phyloP scores from a whole-genome alignment of 2,329 filamentous ascomycete genomes.

The Daldinia sp. region DNA sequence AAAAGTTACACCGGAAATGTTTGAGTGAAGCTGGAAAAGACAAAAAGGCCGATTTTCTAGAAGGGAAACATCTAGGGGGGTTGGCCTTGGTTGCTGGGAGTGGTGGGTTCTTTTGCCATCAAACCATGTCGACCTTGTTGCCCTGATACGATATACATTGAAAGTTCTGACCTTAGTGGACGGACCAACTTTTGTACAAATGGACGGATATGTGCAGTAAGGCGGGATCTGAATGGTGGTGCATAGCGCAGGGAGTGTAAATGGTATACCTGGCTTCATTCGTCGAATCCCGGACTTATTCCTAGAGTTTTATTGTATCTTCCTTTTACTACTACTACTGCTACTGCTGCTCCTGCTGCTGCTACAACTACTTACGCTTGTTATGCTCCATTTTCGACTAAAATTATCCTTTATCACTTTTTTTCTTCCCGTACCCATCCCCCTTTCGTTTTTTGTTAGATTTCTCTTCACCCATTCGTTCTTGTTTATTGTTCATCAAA shows the following conservation, averaged over 20 bases:
- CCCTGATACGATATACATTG: constrained; percentile 45
- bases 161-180: constrained; percentile 43
- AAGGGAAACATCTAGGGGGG: constrained; percentile 36
- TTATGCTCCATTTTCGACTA: constrained; percentile 33
- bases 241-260: constrained; percentile 50
- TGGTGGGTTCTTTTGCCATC: constrained; percentile 36
- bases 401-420: constrained; percentile 27
- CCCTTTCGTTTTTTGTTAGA: constrained; percentile 29
- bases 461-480: constrained; percentile 32
- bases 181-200: constrained; percentile 45
- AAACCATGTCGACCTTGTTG: constrained; percentile 41
- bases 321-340: constrained; percentile 34
- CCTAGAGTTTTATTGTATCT: constrained; percentile 41
- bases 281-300: constrained; percentile 42
- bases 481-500: constrained; percentile 35
- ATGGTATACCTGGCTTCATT: constrained; percentile 48
- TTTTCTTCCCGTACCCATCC: constrained; percentile 11
- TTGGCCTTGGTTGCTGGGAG: constrained; percentile 38
- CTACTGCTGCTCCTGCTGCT: neutral
- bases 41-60: constrained; percentile 46
- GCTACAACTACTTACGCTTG: constrained; percentile 6
- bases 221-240: constrained; percentile 45
- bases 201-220: constrained; percentile 46
- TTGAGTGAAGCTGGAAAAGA: constrained; percentile 53
- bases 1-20: constrained; percentile 45